Base-by-base conservation (phyloP, 2,329 filamentous ascomycete genomes). In the Huntiella omanensis region DNA sequence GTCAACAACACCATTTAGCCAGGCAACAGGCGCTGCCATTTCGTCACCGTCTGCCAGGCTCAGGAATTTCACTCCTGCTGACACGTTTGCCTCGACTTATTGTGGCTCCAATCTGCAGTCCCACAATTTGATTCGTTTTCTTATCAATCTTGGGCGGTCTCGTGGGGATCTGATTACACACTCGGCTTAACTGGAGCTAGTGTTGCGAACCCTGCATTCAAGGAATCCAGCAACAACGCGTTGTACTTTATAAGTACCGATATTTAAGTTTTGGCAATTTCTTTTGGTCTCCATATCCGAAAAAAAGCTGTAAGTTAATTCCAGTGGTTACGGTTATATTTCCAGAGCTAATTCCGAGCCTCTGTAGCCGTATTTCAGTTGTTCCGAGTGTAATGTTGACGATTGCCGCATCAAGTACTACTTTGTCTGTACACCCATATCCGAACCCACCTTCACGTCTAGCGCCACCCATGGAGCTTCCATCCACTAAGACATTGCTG, bases 141-240 rank as follows among this genome's bases (percentile, higher is more conserved):
- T 47, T 49, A 49, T 49, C 48, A 49, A 49, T 49, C 48, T 44
- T 32, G 44, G 47, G 19, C 28, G 5, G 34, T 5, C 17, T 47
- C 34, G n/a, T 36, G 22, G 22, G 22, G 40, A 49, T 49, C 48
- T 47, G 48, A 49, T 49, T 49, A 47, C 33, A 36, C 17, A 17
- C 32, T 10, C 11, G 8, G 35, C 15, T 28, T 10, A 28, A 28
- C 22, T 28, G 22, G 22, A 28, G 22, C 22, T 28, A 28, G 22
- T 28, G 22, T 28, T 28, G 22, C 22, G 22, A 5, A 28, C 22
- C 22, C 22, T 28, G 22, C 22, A 28, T 28, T 28, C 7, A 10
- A 10, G 40, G 19, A 33, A 37, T 47, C 46, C 17, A 39, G 40
- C 39, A 38, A 32, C 19, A 33, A 33, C 8, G 22, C 22, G 7